Evolutionary conservation across 2,329 filamentous ascomycete genomes (phyloP), one percentile per base, ranked within the genome.

Genomic region (Cyanodermella asteris): DNA sequence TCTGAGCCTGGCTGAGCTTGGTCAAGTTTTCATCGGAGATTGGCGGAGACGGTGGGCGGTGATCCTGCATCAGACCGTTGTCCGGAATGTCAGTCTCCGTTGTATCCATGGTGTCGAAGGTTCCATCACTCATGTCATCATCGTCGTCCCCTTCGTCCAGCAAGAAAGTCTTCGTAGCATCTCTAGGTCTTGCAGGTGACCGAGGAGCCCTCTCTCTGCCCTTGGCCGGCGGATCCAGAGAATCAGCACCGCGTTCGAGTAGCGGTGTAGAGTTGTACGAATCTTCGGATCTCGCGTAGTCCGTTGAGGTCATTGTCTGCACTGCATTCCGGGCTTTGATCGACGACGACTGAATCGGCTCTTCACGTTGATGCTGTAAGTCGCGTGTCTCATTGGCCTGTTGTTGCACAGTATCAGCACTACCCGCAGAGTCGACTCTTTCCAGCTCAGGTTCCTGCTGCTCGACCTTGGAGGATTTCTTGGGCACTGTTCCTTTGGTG

Each of bases 261-360:
- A 87, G 57, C 4, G 80, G 77, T 17, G 72, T 68, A 0, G 76
- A 82, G 19, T 65, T 72, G 41, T 80, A 81, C 0, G 76, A 84
- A 24, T 72, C 68, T 15, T 66, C 61, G 0, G 77, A 81, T 28
- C 62, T 64, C 9, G 65, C 60, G 26, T 35, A 35, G 5, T 33
- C 12, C 22, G 29, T 35, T 25, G 21, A 18, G 20, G 27, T 22
- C 22, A 28, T 32, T 9, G 23, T 25, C n/a, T n/a, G n/a, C n/a
- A n/a, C n/a, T n/a, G n/a, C n/a, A n/a, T n/a, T n/a, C n/a, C n/a
- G n/a, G n/a, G n/a, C n/a, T n/a, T n/a, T n/a, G n/a, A n/a, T n/a
- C n/a, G n/a, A n/a, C n/a, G n/a, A n/a, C n/a, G n/a, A n/a, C n/a
- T n/a, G n/a, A n/a, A n/a, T n/a, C n/a, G n/a, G n/a, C n/a, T n/a